Conservation (phyloP, 2,329 filamentous ascomycete genomes). For the Paecilomyces sp. region DNA sequence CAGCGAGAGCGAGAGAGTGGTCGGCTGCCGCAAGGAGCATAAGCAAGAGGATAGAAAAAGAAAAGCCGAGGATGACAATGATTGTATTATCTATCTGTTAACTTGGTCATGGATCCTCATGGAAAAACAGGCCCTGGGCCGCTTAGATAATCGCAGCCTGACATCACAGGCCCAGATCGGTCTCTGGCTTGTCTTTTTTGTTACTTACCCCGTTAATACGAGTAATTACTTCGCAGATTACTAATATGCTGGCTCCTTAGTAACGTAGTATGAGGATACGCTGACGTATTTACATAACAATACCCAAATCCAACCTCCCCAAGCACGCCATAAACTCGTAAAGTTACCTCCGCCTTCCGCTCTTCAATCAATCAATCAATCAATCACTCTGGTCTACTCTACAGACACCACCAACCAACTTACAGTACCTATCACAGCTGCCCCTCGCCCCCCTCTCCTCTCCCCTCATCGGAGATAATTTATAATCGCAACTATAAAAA, state of each 20-base stretch:
- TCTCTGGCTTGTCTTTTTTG: neutral
- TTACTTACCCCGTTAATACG: neutral
- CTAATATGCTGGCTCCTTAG: no score
- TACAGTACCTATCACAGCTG: no score
- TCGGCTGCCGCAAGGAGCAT: neutral
- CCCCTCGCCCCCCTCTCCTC: no score
- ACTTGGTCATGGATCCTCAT: neutral
- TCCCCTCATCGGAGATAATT: no score
- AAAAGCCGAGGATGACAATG: neutral
- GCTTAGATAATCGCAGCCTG: conserved; percentile 4
- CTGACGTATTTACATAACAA: neutral
- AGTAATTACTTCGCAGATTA: neutral
- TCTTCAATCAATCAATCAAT: no score
- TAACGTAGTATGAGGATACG: no score
- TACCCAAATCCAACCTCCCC: neutral
- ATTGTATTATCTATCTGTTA: neutral
- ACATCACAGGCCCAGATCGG: conserved; percentile 5
- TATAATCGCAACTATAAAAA: neutral
- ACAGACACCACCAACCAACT: no score
- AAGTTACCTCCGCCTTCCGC: neutral
- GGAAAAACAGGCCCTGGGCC: neutral
- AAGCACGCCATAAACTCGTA: neutral
- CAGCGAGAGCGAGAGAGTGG: no score
- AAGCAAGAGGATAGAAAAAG: neutral
- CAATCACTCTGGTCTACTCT: no score